Base-by-base conservation (phyloP, 2,329 filamentous ascomycete genomes). In the Paraphoma sp. region DNA sequence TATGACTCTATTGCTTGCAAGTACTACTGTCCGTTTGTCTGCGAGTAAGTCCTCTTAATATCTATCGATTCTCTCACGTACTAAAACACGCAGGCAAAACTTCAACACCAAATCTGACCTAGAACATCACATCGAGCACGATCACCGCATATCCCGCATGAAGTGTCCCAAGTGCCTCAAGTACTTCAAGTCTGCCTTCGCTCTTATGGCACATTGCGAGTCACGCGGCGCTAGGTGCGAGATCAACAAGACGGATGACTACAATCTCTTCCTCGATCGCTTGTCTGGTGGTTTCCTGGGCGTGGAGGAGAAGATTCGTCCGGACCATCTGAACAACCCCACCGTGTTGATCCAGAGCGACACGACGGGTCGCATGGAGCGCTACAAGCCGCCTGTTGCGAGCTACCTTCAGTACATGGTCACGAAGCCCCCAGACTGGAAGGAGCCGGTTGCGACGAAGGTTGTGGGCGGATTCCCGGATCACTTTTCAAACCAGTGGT, bases 11-110 rank as follows among this genome's bases (percentile, higher is more conserved):
- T 80, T 30, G 74, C 78, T 1, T 68, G 75, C 45, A 78, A 75
- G 47, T 89, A 80, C 74, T 77, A 72, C 51, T 89, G 87, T 52
- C 87, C 86, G 0, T 80, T 83, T 53, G 63, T 70, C 3, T 89
- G 87, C 80, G 73, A 76, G 80, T 85, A 76, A 77, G 71, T 66
- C 6, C 7, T n/a, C 28, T n/a, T 12, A 17, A 4, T 3, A 6
- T 12, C 18, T 7, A 31, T 9, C 14, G 1, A 12, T 10, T 12
- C 6, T 14, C 11, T 9, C 17, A 12, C 33, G 48, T 43, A 47
- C 58, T 57, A 52, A 62, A 2, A 12, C 41, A 9, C 12, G 9
- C 33, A 74, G 67, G 33, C 70, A 73, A 33, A 65, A 31, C 3
- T 76, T 74, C 50, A 52, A 55, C 1, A 67, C 56, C 12, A 57